A percentile compares a stretch with the other conserved stretches of the same genome.
These are phyloP conservation scores for Blastobotrys raffinosifermentans DNA, from an alignment of 1,139 yeast species.

Conservation along the genomic window DNA sequence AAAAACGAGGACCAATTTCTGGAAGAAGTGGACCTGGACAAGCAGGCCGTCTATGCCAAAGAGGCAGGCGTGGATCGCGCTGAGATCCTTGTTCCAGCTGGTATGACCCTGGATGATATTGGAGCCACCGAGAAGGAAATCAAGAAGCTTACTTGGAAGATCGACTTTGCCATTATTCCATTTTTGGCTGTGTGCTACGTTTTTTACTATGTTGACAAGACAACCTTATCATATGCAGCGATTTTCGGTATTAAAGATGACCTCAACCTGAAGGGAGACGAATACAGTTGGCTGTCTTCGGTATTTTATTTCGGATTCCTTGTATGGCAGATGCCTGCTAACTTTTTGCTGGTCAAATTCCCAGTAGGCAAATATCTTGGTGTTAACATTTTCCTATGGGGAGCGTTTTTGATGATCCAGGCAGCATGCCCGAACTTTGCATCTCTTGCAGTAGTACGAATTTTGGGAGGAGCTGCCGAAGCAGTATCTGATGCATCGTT, in stretches of 20 bases:
- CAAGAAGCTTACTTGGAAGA: slow-evolving; percentile 38
- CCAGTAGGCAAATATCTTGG: slow-evolving; percentile 52
- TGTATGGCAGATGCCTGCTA: slow-evolving; percentile 49
- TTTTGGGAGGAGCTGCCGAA: slow-evolving; percentile 37
- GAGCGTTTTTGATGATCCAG: slow-evolving; percentile 41
- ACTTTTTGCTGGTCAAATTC: slow-evolving; percentile 44
- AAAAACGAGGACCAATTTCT: neutral
- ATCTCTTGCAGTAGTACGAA: slow-evolving; percentile 45
- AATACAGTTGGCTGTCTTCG: slow-evolving; percentile 51
- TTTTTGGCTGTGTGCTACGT: slow-evolving; percentile 49
- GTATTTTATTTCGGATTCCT: slow-evolving; percentile 51
- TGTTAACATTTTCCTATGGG: slow-evolving; percentile 44
- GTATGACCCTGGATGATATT: neutral
- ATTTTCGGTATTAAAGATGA: slow-evolving; percentile 49
- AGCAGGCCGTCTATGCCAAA: neutral
- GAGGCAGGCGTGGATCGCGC: neutral
- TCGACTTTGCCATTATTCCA: slow-evolving; percentile 50
- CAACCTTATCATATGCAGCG: slow-evolving; percentile 55
- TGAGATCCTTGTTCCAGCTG: neutral
- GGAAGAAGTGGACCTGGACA: neutral
- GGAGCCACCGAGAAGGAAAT: slow-evolving; percentile 14
- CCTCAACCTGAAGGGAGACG: slow-evolving; percentile 33
- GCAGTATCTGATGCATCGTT: slow-evolving; percentile 51
- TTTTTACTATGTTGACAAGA: slow-evolving; percentile 59
- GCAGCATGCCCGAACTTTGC: slow-evolving; percentile 42